Base-by-base conservation (phyloP, 2,329 filamentous ascomycete species). In the Trichoderma sp. region DNA sequence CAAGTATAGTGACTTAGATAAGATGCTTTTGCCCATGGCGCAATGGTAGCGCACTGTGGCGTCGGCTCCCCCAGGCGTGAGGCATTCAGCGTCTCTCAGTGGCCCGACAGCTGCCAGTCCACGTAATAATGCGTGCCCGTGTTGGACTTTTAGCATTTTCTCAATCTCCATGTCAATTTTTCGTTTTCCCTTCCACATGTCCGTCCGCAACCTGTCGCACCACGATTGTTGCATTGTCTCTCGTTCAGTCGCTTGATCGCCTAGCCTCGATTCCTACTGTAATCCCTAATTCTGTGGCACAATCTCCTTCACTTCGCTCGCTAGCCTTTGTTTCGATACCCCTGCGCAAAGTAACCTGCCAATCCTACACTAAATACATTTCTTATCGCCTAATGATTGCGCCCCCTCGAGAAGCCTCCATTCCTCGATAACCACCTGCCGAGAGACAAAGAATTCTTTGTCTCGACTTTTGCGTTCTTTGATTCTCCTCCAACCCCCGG, bases 211-310 rank as follows among this genome's bases (percentile, higher is more conserved):
- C 39, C 39, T 18, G 39, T 65, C 69, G 60, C 62, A 71, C 60
- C 69, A 53, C 60, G 36, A 34, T 24, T 39, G 66, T 51, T 53
- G 56, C 39, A 30, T 32, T 53, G 56, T 65, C 70, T 71, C 43
- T 71, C 62, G 63, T 71, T 67, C 70, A 61, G 60, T 62, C 69
- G 51, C 70, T 67, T 58, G 28, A 51, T 51, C 43, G 68, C 32
- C 30, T 8, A 58, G 28, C 39, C 47, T 65, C 53, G 61, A 66
- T 24, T 56, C 57, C 28, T 36, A 36, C 34, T 36, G 34, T 6
- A 15, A 34, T 24, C 21, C n/a, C 18, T 26, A 26, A 34, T 56
- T 26, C 57, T 36, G 57, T 53, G n/a, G 32, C 57, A 70, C 57
- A 28, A 26, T 36, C 30, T 70, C 36, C 30, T 51, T 60, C 51